Evolutionary conservation across 495 filamentous ascomycete genomes (phyloP), one percentile per base, ranked within the genome.

Genomic region (Umbilicaria muhlenbergii): DNA sequence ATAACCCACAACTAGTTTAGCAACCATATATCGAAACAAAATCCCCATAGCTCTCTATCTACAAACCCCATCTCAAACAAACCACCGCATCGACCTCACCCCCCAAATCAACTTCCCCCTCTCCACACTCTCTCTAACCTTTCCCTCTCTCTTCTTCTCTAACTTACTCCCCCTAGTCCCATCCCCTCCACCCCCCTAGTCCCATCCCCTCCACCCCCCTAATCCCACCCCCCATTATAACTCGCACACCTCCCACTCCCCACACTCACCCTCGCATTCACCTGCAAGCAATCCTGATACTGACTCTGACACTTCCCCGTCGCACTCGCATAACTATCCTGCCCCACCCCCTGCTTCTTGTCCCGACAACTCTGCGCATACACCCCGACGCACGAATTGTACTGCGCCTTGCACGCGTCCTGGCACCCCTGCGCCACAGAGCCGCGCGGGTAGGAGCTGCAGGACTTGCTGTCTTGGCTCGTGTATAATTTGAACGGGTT

Each of bases 331-430:
- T 52, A 55, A 19, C 43, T 57, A 24, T 61, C 57, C 0, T 32
- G 37, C 21, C 34, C 40, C 28, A 37, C 36, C 11, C 49, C 39
- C 39, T 43, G 47, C 24, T 42, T 49, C 28, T 51, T 50, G 13
- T 44, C 45, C 39, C 54, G 50, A 60, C 69, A 70, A 0, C 63
- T 57, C 50, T 65, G 38, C 38, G 60, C 63, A 48, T 70, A 72
- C 19, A 59, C 60, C 28, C 54, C 45, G 32, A 61, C 47, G 48
- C 67, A 72, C 36, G 62, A 58, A 15, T 65, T 53, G 47, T 59
- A 68, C 58, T 72, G 69, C 42, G 54, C 56, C 51, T 66, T 58
- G 54, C 69, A 72, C 32, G 69, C 67, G 47, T 67, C 65, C 36
- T 54, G 42, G 51, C 69, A 72, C 34, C 59, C 69, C 39, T 53